phyloP scores from a whole-genome alignment of 768 basidiomycete species.

The Suillus discolor region DNA sequence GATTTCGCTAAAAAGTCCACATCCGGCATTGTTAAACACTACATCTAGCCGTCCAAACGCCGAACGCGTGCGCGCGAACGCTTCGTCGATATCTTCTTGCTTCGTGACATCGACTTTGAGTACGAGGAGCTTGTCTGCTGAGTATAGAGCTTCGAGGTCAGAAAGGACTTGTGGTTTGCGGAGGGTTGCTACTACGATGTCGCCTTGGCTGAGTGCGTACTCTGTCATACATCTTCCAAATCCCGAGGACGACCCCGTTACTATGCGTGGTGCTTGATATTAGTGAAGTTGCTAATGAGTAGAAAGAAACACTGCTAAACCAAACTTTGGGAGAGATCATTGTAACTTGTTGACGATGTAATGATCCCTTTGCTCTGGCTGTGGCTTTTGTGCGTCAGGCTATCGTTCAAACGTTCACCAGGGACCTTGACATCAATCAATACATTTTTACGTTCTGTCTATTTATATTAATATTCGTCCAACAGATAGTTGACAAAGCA shows the following conservation, averaged over 20 bases:
- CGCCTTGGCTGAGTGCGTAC: neutral
- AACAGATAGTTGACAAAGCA: neutral
- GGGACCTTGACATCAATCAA: neutral
- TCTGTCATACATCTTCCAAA: neutral
- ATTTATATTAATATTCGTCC: neutral
- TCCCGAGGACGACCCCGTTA: neutral
- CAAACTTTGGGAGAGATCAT: neutral
- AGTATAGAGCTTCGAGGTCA: neutral
- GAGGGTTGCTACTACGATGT: neutral
- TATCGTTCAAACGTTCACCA: neutral
- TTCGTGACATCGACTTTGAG: neutral
- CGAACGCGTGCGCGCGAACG: neutral
- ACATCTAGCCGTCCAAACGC: neutral
- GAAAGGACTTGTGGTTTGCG: neutral
- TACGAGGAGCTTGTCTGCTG: neutral
- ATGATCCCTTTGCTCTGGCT: neutral
- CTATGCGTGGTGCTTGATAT: neutral
- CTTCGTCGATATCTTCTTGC: neutral
- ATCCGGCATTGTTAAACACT: neutral
- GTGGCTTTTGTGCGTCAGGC: neutral
- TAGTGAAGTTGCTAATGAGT: neutral
- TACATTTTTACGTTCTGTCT: too few species aligned
- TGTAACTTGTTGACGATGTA: neutral
- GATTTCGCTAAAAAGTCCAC: neutral
- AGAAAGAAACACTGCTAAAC: neutral